Conservation (phyloP, 495 filamentous ascomycete species). For the Xylaria sp. region DNA sequence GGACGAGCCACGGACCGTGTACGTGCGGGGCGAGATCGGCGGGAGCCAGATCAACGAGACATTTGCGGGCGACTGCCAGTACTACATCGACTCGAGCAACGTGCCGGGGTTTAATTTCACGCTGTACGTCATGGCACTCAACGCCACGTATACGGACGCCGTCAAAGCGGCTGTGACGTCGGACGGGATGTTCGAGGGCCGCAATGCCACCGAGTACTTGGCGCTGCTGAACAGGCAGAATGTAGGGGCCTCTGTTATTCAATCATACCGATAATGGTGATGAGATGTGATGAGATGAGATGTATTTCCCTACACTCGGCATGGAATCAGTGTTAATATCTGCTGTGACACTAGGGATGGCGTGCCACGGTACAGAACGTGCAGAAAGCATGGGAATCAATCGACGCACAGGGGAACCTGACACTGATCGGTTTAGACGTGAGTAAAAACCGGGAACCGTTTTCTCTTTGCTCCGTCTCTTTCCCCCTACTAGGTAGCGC, state of each 20-base stretch:
- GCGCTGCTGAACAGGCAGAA: slow-evolving; percentile 30
- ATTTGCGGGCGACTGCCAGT: slow-evolving; percentile 24
- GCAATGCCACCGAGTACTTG: slow-evolving; percentile 28
- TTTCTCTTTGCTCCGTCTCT: too few species aligned
- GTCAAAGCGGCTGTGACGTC: slow-evolving; percentile 23
- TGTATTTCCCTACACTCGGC: neutral
- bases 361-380: slow-evolving; percentile 29
- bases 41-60: slow-evolving; percentile 27
- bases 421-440: slow-evolving; percentile 29
- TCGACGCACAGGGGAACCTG: slow-evolving; percentile 28
- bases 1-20: slow-evolving; percentile 26
- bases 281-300: neutral
- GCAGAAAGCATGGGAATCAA: slow-evolving; percentile 32
- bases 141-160: slow-evolving; percentile 30
- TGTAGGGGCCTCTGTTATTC: neutral
- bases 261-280: neutral
- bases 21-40: slow-evolving; percentile 30
- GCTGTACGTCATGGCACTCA: slow-evolving; percentile 31
- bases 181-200: slow-evolving; percentile 26
- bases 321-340: neutral
- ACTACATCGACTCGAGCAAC: slow-evolving; percentile 31
- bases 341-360: slow-evolving; percentile 25
- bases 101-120: slow-evolving; percentile 31
- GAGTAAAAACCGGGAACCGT: neutral
- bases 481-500: neutral